Base-by-base conservation (phyloP, 139 green algal species). In the Pycnococcus provasolii region DNA sequence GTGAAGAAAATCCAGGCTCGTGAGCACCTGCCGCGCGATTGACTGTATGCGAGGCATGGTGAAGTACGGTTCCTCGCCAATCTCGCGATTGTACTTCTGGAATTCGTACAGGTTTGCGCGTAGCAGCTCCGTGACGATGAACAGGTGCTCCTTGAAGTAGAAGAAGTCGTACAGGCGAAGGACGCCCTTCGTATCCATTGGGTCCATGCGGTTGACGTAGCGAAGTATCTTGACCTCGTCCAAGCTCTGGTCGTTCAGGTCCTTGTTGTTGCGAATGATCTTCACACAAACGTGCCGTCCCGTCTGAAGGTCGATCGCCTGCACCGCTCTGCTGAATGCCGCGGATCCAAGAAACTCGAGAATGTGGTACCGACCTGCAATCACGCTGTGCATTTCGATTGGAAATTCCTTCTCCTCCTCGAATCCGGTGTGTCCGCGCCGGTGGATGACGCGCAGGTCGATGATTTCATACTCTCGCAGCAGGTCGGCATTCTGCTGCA, bases 251-350 rank as follows among this genome's bases (percentile, higher is more conserved):
- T 98, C 91, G 67, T 96, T 91, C 69, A 95, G 96, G 74, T 96
- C 89, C 78, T 97, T 97, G 76, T 94, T 92, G 83, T 96, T 96
- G 79, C 96, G 96, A 68, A 98, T 89, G 54, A 97, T 91, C 72
- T 98, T 98, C 37, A 98, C 67, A 53, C 75, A 81, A n/a, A 97
- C 90, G 43, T 90, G 77, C 44, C 69, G 73, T 26, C 86, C 85
- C 0, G 83, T 94, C 68, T 91, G 85, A 7, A 90, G 70, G 74
- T 98, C 92, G 39, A 94, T 74, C 37, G 90, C 89, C 71, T 95
- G 87, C 59, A 97, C 86, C 1, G 92, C 92, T n/a, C 87, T 83
- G 79, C 84, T 91, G 83, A 98, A 98, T 1, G 90, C 91, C 3
- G 90, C 91, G 45, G 84, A 84, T 4, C 91, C 91, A 42, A 98